Percentiles rank a stretch among this genome's conserved stretches.
These are phyloP conservation scores for Pestalotiopsis sp. DNA, from an alignment of 2,329 filamentous ascomycete genomes.

Conservation along the genomic window DNA sequence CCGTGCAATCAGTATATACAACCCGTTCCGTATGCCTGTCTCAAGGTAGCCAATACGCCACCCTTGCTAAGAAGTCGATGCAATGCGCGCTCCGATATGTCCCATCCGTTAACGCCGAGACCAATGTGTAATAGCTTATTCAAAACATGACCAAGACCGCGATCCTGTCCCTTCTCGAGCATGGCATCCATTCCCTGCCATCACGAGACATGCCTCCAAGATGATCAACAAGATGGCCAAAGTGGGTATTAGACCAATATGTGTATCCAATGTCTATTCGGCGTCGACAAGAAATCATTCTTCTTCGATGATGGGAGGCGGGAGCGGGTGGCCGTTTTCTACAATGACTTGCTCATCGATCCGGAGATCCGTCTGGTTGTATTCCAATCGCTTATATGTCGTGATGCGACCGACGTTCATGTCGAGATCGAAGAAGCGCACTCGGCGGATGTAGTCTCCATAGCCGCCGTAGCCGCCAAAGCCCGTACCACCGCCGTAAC, in stretches of 20 bases:
- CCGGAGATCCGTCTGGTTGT: constrained; percentile 54
- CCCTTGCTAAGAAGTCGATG: neutral
- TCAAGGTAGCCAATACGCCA: neutral
- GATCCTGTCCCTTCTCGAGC: neutral
- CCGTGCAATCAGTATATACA: neutral
- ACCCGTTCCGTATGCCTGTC: neutral
- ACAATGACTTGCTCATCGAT: constrained; percentile 70
- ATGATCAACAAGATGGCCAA: neutral
- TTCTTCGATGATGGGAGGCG: constrained; percentile 16
- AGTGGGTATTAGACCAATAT: neutral
- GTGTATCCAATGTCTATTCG: neutral
- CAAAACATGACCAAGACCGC: neutral
- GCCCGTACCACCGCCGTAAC: constrained; percentile 88
- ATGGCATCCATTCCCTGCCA: neutral
- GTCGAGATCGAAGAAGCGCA: constrained; percentile 91
- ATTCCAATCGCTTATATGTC: constrained; percentile 90
- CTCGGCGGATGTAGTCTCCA: constrained; percentile 77
- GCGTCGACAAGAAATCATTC: neutral
- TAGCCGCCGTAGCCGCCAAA: constrained; percentile 97
- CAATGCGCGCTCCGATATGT: constrained; percentile 8
- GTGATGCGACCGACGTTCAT: constrained; percentile 85
- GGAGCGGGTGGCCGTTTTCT: constrained; percentile 55
- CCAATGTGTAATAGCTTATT: neutral
- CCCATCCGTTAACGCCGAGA: constrained; percentile 6
- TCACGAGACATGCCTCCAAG: neutral